A percentile compares a stretch with the other conserved stretches of the same genome.
Conservation (phyloP, 129 eudicot genomes). For the Calendula officinalis region DNA sequence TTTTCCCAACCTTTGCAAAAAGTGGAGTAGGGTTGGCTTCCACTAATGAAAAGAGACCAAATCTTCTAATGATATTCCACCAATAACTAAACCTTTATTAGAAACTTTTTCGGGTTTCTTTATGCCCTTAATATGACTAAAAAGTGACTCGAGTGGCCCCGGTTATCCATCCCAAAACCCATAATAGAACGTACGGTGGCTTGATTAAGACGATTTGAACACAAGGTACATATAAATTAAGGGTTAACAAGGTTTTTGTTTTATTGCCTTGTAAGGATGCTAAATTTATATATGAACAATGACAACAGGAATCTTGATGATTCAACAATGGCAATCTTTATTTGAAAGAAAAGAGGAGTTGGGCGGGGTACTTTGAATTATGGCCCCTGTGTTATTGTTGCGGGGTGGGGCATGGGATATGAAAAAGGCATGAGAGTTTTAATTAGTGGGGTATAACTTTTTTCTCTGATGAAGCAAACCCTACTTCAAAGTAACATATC, state of each 20-base stretch:
- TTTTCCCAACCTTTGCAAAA: conserved; percentile 22
- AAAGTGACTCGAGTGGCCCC: neutral
- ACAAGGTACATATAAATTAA: neutral
- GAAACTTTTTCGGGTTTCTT: conserved; percentile 21
- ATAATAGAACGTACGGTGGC: neutral
- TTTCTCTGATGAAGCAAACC: conserved; percentile 21
- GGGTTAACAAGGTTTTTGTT: neutral
- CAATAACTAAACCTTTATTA: conserved; percentile 18
- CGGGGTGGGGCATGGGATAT: conserved; percentile 34
- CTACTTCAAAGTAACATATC: conserved; percentile 30
- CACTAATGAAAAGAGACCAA: conserved; percentile 33
- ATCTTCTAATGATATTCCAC: conserved; percentile 26
- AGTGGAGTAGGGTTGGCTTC: conserved; percentile 34
- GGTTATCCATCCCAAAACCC: neutral
- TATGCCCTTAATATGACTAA: neutral
- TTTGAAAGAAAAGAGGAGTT: conserved; percentile 2
- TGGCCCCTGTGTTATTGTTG: conserved; percentile 16
- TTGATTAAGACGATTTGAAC: neutral
- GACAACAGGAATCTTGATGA: conserved; percentile 8
- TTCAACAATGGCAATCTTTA: conserved; percentile 23
- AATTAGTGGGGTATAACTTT: conserved; percentile 36
- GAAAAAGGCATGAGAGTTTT: conserved; percentile 26
- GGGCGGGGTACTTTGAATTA: conserved; percentile 14
- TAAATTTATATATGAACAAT: neutral
- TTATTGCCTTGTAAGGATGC: conserved; percentile 13